Conservation (phyloP, 2,329 filamentous ascomycete genomes). For the Fusarium sp. region DNA sequence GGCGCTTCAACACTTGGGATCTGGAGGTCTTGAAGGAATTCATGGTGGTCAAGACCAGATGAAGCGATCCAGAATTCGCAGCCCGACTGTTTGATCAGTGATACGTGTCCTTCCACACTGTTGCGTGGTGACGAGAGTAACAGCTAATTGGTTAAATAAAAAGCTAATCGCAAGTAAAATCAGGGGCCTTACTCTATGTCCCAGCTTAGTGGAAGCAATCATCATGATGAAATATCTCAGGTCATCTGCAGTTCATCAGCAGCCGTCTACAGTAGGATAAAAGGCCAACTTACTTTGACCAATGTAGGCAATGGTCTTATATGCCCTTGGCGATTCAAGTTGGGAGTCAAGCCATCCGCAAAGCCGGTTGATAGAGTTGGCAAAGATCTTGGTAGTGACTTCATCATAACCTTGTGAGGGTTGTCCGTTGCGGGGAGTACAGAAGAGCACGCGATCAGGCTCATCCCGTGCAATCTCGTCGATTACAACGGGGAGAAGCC, state of each 20-base stretch:
- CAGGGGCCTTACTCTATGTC: not conserved
- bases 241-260: not conserved
- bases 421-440: not conserved
- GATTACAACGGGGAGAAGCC: not conserved
- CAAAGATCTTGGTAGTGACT: not conserved
- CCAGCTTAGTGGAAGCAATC: not conserved
- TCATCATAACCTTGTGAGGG: not conserved
- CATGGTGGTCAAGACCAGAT: not conserved
- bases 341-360: not conserved
- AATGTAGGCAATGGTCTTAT: not conserved
- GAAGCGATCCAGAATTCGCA: not conserved
- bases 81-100: not conserved
- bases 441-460: not conserved
- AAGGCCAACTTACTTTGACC: not conserved
- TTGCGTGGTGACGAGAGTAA: not conserved
- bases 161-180: no score
- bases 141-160: not conserved
- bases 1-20: not conserved
- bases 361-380: not conserved
- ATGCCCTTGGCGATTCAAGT: not conserved
- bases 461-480: not conserved
- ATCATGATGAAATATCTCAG: not conserved
- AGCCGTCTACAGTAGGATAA: rapidly evolving
- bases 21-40: not conserved
- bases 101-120: not conserved